Evolutionary conservation across 768 basidiomycete species (phyloP), one percentile per base, ranked within the genome.

Genomic region (Pholiota molesta): DNA sequence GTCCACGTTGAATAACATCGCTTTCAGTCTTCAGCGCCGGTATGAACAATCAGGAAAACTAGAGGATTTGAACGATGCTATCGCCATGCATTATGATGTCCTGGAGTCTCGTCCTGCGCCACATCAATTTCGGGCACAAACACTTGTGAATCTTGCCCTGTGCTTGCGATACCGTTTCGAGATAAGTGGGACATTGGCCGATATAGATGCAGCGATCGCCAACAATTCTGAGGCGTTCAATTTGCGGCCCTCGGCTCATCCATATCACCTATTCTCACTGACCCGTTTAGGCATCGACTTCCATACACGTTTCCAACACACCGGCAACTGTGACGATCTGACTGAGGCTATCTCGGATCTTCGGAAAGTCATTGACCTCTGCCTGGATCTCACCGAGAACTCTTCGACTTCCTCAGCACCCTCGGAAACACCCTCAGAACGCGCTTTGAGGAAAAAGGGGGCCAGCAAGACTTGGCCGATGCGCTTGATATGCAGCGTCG

Each of bases 71-170:
- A 29, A 54, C n/a, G 17, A 54, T 5, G 53, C 53, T 1, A 35
- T 54, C 33, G n/a, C 33, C 39, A 54, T 54, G 53, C 31, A 54
- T 39, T 21, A 21, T 13, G 35, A 54, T 33, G 53, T 54, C 6
- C 53, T 54, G 19, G n/a, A 35, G 13, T 54, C 53, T 9, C 53
- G 53, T 37, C 53, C 53, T 37, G 31, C 53, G 23, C 53, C 53
- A 14, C 53, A 54, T 54, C 33, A 35, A 37, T 54, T 37, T 54
- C 17, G 53, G 53, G n/a, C 53, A 11, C 53, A 54, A 16, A 54
- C 33, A 3, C 53, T 54, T 2, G 8, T 21, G 17, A 54, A 54
- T 39, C 21, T 54, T 17, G 53, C 33, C 3, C 33, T 37, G 31
- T 39, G 29, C n/a, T 26, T 54, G 0, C 53, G 53, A 8, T 35